Evolutionary conservation across 257 asterid genomes (phyloP).

Genomic region (Parsonsia alboflavescens): DNA sequence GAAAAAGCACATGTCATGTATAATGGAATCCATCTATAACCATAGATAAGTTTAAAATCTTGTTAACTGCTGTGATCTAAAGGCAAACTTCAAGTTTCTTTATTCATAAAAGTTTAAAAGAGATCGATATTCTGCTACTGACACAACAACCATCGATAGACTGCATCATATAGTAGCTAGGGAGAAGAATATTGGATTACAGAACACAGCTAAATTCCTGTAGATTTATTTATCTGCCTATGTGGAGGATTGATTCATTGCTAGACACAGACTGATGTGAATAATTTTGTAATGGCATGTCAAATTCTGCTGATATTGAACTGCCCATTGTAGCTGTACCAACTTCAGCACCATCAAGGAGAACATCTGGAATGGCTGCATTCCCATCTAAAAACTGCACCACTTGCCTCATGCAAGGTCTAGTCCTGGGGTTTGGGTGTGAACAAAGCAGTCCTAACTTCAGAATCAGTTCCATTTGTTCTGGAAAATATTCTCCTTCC

Average conservation of each 20-base stretch:
- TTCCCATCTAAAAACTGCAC: constrained; percentile 38
- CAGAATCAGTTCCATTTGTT: constrained; percentile 42
- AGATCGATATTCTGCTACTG: too few species aligned
- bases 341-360: not conserved
- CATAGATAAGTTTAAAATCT: too few species aligned
- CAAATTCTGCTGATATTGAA: not conserved
- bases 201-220: not conserved
- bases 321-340: not conserved
- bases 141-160: too few species aligned
- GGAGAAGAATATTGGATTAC: not conserved
- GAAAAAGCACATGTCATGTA: too few species aligned
- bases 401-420: constrained; percentile 49
- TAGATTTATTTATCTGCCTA: not conserved
- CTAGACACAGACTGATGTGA: not conserved
- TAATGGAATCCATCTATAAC: too few species aligned
- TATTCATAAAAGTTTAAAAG: too few species aligned
- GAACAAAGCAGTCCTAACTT: constrained; percentile 53
- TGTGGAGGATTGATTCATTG: too few species aligned
- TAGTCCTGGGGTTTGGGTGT: constrained; percentile 29
- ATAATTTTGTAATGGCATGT: not conserved
- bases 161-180: not conserved
- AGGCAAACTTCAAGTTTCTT: too few species aligned
- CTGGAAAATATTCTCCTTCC: constrained; percentile 23
- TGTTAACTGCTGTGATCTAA: too few species aligned
- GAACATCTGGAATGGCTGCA: constrained; percentile 32